Evolutionary conservation across 352 stramenopile species (phyloP).

Genomic region (Pythium guiyangense): DNA sequence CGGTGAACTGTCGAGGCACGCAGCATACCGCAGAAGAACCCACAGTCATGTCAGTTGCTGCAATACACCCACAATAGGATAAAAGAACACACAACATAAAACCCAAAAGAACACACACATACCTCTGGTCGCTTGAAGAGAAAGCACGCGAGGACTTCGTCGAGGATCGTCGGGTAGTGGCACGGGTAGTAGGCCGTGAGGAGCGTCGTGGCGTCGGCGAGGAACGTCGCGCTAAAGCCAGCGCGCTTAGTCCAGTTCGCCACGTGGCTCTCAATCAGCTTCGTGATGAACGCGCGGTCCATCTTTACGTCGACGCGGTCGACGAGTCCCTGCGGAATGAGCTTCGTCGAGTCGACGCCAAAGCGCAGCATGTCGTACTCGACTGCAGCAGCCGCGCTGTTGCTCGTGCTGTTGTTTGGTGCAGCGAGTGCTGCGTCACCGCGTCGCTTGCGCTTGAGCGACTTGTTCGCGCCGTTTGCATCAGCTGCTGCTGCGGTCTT

Average conservation of each 20-base stretch:
- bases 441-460: conserved; percentile 49
- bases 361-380: conserved; percentile 61
- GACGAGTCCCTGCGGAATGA: conserved; percentile 80
- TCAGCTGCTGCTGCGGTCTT: background rate
- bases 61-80: background rate
- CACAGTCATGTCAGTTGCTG: background rate
- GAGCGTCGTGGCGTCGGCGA: conserved; percentile 66
- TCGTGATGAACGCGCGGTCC: conserved; percentile 35
- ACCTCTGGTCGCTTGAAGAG: conserved; percentile 73
- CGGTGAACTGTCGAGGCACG: conserved; percentile 38
- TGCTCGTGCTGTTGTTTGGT: background rate
- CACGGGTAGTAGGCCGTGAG: conserved; percentile 82
- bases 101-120: conserved; percentile 5
- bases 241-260: conserved; percentile 64
- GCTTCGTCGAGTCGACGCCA: conserved; percentile 65
- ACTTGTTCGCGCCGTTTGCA: conserved; percentile 14
- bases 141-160: conserved; percentile 72
- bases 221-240: conserved; percentile 63
- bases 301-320: conserved; percentile 75
- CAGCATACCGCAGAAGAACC: background rate
- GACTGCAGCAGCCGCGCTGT: background rate
- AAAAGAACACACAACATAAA: background rate
- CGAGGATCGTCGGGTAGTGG: conserved; percentile 72
- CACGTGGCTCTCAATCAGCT: conserved; percentile 60
- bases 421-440: background rate